Percentiles rank a stretch among this genome's conserved stretches.
Evolutionary conservation across 768 basidiomycete species (phyloP).

Genomic region (Mycena amicta): DNA sequence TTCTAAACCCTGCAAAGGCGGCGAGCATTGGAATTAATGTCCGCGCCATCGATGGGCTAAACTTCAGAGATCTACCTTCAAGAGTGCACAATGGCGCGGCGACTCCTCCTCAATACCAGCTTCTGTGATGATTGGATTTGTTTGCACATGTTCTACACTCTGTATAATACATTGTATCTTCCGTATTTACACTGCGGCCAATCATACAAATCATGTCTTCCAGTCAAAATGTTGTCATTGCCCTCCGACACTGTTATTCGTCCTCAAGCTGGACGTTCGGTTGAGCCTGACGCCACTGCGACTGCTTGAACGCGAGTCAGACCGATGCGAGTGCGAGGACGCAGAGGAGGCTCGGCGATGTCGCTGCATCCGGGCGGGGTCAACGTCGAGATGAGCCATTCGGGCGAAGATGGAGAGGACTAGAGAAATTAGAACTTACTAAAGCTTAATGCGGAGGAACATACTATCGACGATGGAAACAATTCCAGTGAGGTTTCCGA

Average conservation of each 20-base stretch:
- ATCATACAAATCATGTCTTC: too few species aligned
- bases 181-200: too few species aligned
- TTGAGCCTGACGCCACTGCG: conserved; percentile 22
- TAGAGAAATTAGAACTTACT: conserved; percentile 27
- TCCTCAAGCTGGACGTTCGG: conserved; percentile 18
- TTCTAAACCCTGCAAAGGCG: conserved; percentile 1
- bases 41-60: conserved; percentile 1
- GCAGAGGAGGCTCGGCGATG: conserved; percentile 78
- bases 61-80: background rate
- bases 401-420: conserved; percentile 82
- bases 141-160: too few species aligned
- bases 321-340: conserved; percentile 54
- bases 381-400: conserved; percentile 73
- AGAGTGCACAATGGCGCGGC: conserved; percentile 7
- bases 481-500: conserved; percentile 67
- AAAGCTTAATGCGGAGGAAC: conserved; percentile 40
- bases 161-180: too few species aligned
- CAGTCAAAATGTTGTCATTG: too few species aligned
- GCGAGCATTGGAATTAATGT: conserved; percentile 7
- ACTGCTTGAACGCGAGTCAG: conserved; percentile 46
- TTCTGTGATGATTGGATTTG: too few species aligned
- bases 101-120: background rate
- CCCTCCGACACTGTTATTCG: conserved; percentile 2
- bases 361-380: conserved; percentile 77
- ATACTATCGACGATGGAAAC: conserved; percentile 84